phyloP scores from a whole-genome alignment of 2,329 filamentous ascomycete genomes.

The Colletotrichum sojae region DNA sequence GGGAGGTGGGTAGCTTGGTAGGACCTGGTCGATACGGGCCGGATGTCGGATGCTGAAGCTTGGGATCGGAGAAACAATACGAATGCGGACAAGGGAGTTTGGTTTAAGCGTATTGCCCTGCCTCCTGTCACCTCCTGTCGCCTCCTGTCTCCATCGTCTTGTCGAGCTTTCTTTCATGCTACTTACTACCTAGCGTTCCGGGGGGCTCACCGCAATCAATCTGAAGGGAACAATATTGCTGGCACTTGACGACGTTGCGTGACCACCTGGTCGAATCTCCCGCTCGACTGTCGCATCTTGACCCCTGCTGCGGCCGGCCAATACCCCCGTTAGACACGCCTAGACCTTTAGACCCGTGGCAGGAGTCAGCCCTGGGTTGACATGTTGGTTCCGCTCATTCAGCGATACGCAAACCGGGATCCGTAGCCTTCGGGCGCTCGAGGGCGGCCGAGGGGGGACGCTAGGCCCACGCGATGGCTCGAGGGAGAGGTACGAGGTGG shows the following conservation, averaged over 20 bases:
- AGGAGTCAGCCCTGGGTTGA: slow-evolving; percentile 32
- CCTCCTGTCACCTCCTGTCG: slow-evolving; percentile 11
- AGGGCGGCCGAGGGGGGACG: background rate
- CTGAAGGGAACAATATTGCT: slow-evolving; percentile 12
- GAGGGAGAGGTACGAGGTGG: slow-evolving; percentile 27
- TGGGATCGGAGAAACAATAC: slow-evolving; percentile 27
- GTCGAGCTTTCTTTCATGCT: no score
- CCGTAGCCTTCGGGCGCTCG: slow-evolving; percentile 18
- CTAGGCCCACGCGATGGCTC: slow-evolving; percentile 13
- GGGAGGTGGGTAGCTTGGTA: slow-evolving; percentile 1
- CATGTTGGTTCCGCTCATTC: slow-evolving; percentile 8
- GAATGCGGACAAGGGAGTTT: slow-evolving; percentile 23
- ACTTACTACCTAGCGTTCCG: background rate
- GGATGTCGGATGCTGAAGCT: slow-evolving; percentile 21
- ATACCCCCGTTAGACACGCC: slow-evolving; percentile 11
- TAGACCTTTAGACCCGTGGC: slow-evolving; percentile 25
- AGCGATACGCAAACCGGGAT: slow-evolving; percentile 9
- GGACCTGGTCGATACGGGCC: slow-evolving; percentile 22
- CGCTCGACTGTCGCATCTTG: slow-evolving; percentile 23
- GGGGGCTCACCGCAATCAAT: slow-evolving; percentile 28
- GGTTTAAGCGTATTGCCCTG: slow-evolving; percentile 36
- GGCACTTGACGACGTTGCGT: slow-evolving; percentile 38
- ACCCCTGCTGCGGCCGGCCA: slow-evolving; percentile 18
- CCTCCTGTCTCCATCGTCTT: background rate
- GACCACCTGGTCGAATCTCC: slow-evolving; percentile 30